Conservation (phyloP, 2,329 filamentous ascomycete species). For the Talaromyces sp. region DNA sequence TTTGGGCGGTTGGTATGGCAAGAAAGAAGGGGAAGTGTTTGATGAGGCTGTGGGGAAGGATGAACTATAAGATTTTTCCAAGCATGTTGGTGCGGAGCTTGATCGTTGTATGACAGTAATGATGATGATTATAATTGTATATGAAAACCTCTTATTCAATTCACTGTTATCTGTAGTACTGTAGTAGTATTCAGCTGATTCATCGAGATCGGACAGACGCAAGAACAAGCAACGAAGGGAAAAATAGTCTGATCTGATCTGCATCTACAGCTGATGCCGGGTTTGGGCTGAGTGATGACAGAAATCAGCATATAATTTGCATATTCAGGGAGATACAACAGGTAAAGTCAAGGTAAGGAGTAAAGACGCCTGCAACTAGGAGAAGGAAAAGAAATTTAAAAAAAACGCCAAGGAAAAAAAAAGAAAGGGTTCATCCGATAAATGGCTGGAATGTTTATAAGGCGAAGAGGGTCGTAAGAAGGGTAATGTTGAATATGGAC, state of each 20-base stretch:
- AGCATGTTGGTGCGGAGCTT: too few species aligned
- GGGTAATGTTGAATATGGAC: not conserved
- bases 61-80: conserved; percentile 17
- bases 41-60: conserved; percentile 17
- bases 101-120: too few species aligned
- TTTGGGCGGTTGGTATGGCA: conserved; percentile 38
- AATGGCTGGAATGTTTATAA: not conserved
- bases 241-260: too few species aligned
- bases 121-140: too few species aligned
- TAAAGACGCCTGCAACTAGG: not conserved
- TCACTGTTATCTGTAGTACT: not conserved
- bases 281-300: not conserved
- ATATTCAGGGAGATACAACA: not conserved
- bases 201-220: too few species aligned
- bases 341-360: not conserved
- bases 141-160: not conserved
- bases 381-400: not conserved
- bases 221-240: too few species aligned
- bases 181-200: not conserved
- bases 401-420: not conserved
- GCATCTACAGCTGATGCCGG: too few species aligned
- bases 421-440: conserved; percentile 1
- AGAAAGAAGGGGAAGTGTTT: conserved; percentile 15
- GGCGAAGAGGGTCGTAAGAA: not conserved
- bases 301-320: not conserved